These are phyloP conservation scores for Camelina laxa DNA, from an alignment of 345 rosid genomes.

Conservation along the genomic window DNA sequence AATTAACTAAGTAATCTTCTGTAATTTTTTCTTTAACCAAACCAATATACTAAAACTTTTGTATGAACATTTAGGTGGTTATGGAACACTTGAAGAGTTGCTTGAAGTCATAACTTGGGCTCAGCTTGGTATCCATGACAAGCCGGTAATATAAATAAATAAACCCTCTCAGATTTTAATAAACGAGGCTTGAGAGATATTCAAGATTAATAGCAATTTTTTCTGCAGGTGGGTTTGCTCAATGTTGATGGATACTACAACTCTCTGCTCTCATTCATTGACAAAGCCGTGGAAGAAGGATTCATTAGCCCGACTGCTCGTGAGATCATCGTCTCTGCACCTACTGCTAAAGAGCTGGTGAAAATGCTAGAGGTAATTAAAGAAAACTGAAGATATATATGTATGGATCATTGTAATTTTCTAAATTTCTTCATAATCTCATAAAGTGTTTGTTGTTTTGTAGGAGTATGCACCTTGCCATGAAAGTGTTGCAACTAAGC, in stretches of 20 bases:
- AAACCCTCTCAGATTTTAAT: neutral
- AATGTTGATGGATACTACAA: constrained; percentile 99
- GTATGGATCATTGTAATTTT: neutral
- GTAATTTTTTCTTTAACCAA: neutral
- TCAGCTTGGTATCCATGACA: constrained; percentile 97
- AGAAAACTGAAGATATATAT: neutral
- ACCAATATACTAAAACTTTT: constrained; percentile 8
- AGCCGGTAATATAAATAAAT: constrained; percentile 57
- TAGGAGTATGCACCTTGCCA: constrained; percentile 93
- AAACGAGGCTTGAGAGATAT: neutral
- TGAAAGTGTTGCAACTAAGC: constrained; percentile 76
- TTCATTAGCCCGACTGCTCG: constrained; percentile 85
- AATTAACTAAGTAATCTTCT: neutral
- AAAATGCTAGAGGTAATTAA: constrained; percentile 78
- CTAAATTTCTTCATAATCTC: constrained; percentile 13
- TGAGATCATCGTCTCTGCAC: constrained; percentile 86
- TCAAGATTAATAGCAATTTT: neutral
- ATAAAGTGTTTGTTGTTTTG: neutral
- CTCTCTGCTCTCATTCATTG: constrained; percentile 90
- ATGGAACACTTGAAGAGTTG: constrained; percentile 97
- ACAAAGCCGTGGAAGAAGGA: constrained; percentile 99
- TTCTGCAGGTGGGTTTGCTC: constrained; percentile 87
- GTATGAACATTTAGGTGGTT: constrained; percentile 68
- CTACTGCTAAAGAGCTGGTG: constrained; percentile 84
- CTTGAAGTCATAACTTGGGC: constrained; percentile 99